A percentile compares a stretch with the other conserved stretches of the same genome.
Evolutionary conservation across 2,329 filamentous ascomycete species (phyloP).

Genomic region (Colletotrichum trifolii): DNA sequence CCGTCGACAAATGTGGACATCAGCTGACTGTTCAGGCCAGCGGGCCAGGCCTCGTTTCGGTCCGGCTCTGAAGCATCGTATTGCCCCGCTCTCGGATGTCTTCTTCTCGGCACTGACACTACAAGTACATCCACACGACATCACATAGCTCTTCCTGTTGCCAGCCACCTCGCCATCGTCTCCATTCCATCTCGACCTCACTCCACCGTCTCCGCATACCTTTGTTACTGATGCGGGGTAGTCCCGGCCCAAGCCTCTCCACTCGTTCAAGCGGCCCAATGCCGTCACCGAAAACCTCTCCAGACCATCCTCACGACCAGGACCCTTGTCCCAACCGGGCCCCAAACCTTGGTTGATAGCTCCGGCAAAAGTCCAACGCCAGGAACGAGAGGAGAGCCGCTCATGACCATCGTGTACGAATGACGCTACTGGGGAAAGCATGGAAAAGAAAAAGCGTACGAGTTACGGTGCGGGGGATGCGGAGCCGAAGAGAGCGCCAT

Average conservation of each 20-base stretch:
- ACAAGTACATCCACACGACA: background rate
- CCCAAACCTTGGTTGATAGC: slow-evolving; percentile 25
- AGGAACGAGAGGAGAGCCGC: background rate
- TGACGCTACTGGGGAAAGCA: slow-evolving; percentile 19
- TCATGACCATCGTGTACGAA: slow-evolving; percentile 17
- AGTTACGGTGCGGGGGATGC: slow-evolving; percentile 29
- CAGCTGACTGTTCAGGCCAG: background rate
- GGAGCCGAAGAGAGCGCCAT: slow-evolving; percentile 11
- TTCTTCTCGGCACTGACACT: background rate
- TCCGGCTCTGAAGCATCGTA: slow-evolving; percentile 7
- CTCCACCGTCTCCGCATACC: slow-evolving; percentile 19
- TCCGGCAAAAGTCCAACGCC: slow-evolving; percentile 20
- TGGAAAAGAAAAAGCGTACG: background rate
- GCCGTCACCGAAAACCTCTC: slow-evolving; percentile 17
- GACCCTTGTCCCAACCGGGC: slow-evolving; percentile 1
- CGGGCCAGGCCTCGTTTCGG: slow-evolving; percentile 8
- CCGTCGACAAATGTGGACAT: background rate
- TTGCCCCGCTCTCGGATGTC: background rate
- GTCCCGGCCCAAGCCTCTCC: slow-evolving; percentile 13
- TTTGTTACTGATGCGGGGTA: slow-evolving; percentile 22
- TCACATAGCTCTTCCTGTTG: background rate
- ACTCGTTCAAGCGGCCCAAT: slow-evolving; percentile 35
- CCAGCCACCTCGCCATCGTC: background rate
- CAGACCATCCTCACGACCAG: slow-evolving; percentile 7
- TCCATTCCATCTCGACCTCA: background rate